Percentiles rank a stretch among this genome's conserved stretches.
These are phyloP conservation scores for Furculomyces boomerangus DNA, from an alignment of 371 early-diverging fungal species.

Conservation along the genomic window DNA sequence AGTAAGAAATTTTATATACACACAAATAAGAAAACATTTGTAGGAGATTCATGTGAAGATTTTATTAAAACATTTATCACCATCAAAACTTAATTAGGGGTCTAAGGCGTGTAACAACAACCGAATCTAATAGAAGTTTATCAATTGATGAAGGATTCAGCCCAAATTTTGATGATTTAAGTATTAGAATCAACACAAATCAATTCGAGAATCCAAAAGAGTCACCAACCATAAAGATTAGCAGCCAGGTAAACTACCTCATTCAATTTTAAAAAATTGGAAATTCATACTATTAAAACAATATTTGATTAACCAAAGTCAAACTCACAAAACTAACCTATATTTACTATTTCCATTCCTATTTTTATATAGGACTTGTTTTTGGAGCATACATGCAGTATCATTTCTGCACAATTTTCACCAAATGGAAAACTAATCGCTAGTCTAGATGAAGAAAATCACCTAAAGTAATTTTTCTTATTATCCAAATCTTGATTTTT, in stretches of 20 bases:
- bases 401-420: slow-evolving; percentile 17
- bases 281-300: background rate
- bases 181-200: background rate
- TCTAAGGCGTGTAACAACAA: background rate
- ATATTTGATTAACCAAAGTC: background rate
- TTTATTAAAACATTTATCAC: background rate
- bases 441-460: slow-evolving; percentile 24
- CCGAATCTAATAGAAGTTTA: background rate
- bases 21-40: background rate
- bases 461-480: slow-evolving; percentile 6
- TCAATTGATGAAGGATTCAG: background rate
- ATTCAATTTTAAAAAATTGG: background rate
- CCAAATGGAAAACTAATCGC: slow-evolving; percentile 18
- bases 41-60: background rate
- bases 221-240: background rate
- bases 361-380: slow-evolving; percentile 11
- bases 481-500: background rate
- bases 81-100: background rate
- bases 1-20: background rate
- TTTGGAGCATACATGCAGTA: slow-evolving; percentile 19
- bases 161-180: background rate
- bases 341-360: background rate
- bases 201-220: background rate
- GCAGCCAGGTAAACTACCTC: background rate
- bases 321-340: too few species aligned